Percentiles rank a stretch among this genome's conserved stretches.
These are phyloP conservation scores for Emmonsiellopsis sp. DNA, from an alignment of 2,329 filamentous ascomycete species.

Conservation along the genomic window DNA sequence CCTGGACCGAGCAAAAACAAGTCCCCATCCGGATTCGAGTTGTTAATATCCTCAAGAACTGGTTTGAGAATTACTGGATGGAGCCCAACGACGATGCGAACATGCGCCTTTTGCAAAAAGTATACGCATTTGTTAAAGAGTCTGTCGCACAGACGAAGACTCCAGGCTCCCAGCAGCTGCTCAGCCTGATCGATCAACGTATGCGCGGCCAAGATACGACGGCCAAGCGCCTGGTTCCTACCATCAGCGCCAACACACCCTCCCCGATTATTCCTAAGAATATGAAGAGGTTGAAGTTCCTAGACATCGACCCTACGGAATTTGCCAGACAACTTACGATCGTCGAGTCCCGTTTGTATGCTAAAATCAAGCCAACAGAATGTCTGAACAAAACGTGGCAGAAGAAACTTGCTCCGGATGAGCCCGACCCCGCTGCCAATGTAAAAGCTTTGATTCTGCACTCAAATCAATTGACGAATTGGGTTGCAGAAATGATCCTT, in stretches of 20 bases:
- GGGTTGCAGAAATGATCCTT: constrained; percentile 98
- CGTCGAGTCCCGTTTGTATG: constrained; percentile 88
- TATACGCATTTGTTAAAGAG: constrained; percentile 84
- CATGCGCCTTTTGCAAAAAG: constrained; percentile 74
- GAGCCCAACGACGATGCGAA: constrained; percentile 81
- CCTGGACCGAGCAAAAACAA: constrained; percentile 90
- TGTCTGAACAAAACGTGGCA: constrained; percentile 99
- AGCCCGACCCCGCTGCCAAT: constrained; percentile 69
- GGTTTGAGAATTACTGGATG: constrained; percentile 99
- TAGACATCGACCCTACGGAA: constrained; percentile 91
- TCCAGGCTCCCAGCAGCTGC: constrained; percentile 73
- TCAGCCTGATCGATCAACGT: constrained; percentile 81
- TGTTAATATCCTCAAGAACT: constrained; percentile 94
- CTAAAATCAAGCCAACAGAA: constrained; percentile 91
- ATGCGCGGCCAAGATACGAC: constrained; percentile 80
- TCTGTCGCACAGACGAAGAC: constrained; percentile 90
- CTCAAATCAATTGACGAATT: constrained; percentile 97
- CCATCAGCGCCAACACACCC: constrained; percentile 71
- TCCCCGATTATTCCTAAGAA: constrained; percentile 93
- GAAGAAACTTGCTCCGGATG: constrained; percentile 71
- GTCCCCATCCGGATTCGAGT: constrained; percentile 93
- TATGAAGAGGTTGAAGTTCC: constrained; percentile 98
- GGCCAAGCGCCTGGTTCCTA: constrained; percentile 77
- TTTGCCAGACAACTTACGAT: constrained; percentile 97
- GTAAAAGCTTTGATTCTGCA: constrained; percentile 95